Evolutionary conservation across 1,139 yeast genomes (phyloP).

Genomic region (Tardiomyces blankii): DNA sequence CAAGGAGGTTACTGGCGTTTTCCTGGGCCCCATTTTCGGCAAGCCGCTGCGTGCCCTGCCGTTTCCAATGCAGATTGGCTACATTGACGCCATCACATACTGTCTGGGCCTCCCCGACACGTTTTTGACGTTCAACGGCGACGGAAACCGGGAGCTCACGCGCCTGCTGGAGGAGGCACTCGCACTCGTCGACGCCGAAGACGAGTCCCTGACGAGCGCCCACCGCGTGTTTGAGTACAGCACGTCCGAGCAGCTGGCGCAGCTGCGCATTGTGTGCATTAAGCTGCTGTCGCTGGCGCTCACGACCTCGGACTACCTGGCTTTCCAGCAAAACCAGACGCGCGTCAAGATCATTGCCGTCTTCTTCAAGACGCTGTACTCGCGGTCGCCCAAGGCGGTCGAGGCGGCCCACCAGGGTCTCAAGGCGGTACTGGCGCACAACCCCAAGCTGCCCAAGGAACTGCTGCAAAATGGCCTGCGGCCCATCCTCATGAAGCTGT

Average conservation of each 20-base stretch:
- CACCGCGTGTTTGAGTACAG: slow-evolving; percentile 78
- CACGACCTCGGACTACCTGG: slow-evolving; percentile 32
- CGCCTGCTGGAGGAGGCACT: slow-evolving; percentile 80
- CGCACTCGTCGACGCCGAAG: slow-evolving; percentile 95
- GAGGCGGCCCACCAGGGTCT: slow-evolving; percentile 90
- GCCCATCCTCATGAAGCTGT: slow-evolving; percentile 89
- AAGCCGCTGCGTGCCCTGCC: slow-evolving; percentile 95
- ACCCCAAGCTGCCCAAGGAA: slow-evolving; percentile 86
- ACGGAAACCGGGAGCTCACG: slow-evolving; percentile 42
- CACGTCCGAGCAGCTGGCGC: slow-evolving; percentile 78
- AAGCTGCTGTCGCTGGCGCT: slow-evolving; percentile 72
- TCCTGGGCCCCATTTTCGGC: slow-evolving; percentile 89
- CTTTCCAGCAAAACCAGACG: slow-evolving; percentile 71
- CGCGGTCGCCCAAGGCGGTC: slow-evolving; percentile 76
- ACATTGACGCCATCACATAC: slow-evolving; percentile 90
- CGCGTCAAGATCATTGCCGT: slow-evolving; percentile 84
- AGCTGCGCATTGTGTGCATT: slow-evolving; percentile 82
- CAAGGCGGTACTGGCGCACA: slow-evolving; percentile 72
- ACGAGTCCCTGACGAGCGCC: slow-evolving; percentile 82
- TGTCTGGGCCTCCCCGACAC: slow-evolving; percentile 75
- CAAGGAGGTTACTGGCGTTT: slow-evolving; percentile 69
- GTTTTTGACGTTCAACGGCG: slow-evolving; percentile 72
- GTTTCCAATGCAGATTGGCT: slow-evolving; percentile 97
- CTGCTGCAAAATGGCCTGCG: slow-evolving; percentile 84
- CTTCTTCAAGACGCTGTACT: slow-evolving; percentile 85